Evolutionary conservation across 192 early-diverging fungal genomes (phyloP).

Genomic region (Chytriomyces hyalinus): DNA sequence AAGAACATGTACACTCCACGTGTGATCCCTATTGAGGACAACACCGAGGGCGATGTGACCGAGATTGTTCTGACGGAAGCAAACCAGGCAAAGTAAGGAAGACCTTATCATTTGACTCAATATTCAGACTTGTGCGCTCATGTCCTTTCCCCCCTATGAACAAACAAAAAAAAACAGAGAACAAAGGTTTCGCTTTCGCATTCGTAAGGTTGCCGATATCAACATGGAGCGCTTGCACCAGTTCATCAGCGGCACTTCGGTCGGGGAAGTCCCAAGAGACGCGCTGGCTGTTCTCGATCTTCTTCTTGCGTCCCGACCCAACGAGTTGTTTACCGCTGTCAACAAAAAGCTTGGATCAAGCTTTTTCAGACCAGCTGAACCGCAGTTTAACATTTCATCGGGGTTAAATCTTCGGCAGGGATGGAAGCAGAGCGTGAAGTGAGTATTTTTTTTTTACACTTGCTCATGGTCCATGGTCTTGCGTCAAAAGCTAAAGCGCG

Average conservation of each 20-base stretch:
- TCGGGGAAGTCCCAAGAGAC: slow-evolving; percentile 20
- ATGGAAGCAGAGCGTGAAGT: slow-evolving; percentile 27
- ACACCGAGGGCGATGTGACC: too few species aligned
- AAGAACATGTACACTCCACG: slow-evolving; percentile 38
- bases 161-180: not conserved
- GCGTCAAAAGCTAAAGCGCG: slow-evolving; percentile 4
- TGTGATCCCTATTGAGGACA: slow-evolving; percentile 5
- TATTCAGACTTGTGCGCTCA: not conserved
- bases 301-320: slow-evolving; percentile 14
- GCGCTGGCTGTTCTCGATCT: slow-evolving; percentile 24
- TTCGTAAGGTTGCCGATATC: not conserved
- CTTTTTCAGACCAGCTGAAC: slow-evolving; percentile 25
- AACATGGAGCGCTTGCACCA: slow-evolving; percentile 17
- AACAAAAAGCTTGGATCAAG: slow-evolving; percentile 14
- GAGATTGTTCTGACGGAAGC: not conserved
- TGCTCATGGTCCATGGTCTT: slow-evolving; percentile 10
- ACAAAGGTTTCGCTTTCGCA: slow-evolving; percentile 14
- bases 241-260: slow-evolving; percentile 16
- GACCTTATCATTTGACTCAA: not conserved
- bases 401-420: slow-evolving; percentile 18
- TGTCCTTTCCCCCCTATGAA: not conserved
- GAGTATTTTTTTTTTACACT: not conserved
- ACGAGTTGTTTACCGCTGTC: slow-evolving; percentile 25
- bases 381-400: slow-evolving; percentile 11
- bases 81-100: not conserved